Evolutionary conservation across 1,284 basidiomycete species (phyloP), one percentile per base, ranked within the genome.

Genomic region (Cutaneotrichosporon sp.): DNA sequence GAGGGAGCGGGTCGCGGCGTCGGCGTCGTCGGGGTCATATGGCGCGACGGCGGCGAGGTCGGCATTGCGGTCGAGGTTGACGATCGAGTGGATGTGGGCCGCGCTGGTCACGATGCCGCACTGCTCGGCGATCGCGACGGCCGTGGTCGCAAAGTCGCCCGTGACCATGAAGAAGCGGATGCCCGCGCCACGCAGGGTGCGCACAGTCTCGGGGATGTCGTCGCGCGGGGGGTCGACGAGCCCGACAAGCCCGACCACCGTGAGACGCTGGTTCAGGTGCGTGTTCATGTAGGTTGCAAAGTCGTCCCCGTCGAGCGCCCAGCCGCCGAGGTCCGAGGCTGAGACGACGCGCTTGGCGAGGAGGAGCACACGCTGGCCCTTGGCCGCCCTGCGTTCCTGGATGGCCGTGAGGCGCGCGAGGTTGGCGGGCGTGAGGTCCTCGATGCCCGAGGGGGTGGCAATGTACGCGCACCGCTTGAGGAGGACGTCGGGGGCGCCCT

Each of bases 151-250:
- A 69, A 85, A 84, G 71, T 86, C 80, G 72, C 87, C 88, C 2
- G 88, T 89, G 59, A 90, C 87, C 82, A 89, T 87, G 70, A 85
- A 84, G 67, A 89, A 86, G 22, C 87, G 81, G 53, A 87, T 84
- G 8, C 86, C 86, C 2, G 87, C 87, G 9, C 83, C 75, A 25
- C 87, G 82, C 67, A 85, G 84, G 36, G 80, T 81, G 3, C 70
- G 81, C 81, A 76, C 84, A 59, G 75, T 77, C 3, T 85, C 83
- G 20, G 82, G 80, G 22, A 87, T 87, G 66, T 89, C 87, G 11
- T 80, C 74, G 43, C 85, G 82, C 3, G 86, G 84, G 1, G 87
- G 87, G 65, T 89, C 87, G 55, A 86, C 83, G 58, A 89, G 80
- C 0, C 86, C 87, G 10, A 88, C 81, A 5, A 89, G 80, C 9